Percentiles rank a stretch among this genome's conserved stretches.
These are phyloP conservation scores for Hemisphaericaspora nanyangensis DNA, from an alignment of 805 yeast species.

Conservation along the genomic window DNA sequence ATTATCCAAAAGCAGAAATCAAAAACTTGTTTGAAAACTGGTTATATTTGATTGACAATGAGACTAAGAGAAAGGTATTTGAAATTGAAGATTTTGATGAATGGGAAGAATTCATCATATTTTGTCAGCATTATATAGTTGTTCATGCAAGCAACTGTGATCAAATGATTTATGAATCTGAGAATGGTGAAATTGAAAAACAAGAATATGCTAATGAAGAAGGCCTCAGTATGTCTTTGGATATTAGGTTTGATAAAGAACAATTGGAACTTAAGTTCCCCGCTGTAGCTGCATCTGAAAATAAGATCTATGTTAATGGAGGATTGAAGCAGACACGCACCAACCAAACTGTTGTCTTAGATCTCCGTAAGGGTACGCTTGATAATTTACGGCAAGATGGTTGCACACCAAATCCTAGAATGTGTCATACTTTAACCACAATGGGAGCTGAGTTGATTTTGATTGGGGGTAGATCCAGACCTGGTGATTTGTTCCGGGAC, in stretches of 20 bases:
- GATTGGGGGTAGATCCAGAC: conserved; percentile 68
- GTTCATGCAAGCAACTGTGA: conserved; percentile 55
- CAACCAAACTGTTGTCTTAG: conserved; percentile 9
- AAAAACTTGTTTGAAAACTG: conserved; percentile 58
- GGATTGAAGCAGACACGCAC: conserved; percentile 34
- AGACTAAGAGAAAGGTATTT: conserved; percentile 38
- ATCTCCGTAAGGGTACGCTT: conserved; percentile 35
- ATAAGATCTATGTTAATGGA: conserved; percentile 33
- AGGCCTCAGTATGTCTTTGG: background rate
- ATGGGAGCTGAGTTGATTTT: conserved; percentile 31
- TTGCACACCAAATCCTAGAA: conserved; percentile 36
- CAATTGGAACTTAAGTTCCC: conserved; percentile 38
- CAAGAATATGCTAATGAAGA: conserved; percentile 3
- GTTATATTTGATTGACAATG: conserved; percentile 39
- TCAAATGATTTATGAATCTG: conserved; percentile 11
- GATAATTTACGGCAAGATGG: conserved; percentile 17
- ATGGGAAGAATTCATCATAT: conserved; percentile 74
- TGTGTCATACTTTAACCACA: conserved; percentile 53
- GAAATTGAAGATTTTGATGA: conserved; percentile 72
- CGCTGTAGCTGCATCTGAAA: conserved; percentile 25
- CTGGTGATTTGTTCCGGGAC: conserved; percentile 41
- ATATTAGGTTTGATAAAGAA: conserved; percentile 5
- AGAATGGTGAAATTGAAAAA: conserved; percentile 3
- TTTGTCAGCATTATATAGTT: conserved; percentile 70
- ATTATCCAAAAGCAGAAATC: conserved; percentile 48